Base-by-base conservation (phyloP, 805 yeast species). In the Blastobotrys chiropterorum region DNA sequence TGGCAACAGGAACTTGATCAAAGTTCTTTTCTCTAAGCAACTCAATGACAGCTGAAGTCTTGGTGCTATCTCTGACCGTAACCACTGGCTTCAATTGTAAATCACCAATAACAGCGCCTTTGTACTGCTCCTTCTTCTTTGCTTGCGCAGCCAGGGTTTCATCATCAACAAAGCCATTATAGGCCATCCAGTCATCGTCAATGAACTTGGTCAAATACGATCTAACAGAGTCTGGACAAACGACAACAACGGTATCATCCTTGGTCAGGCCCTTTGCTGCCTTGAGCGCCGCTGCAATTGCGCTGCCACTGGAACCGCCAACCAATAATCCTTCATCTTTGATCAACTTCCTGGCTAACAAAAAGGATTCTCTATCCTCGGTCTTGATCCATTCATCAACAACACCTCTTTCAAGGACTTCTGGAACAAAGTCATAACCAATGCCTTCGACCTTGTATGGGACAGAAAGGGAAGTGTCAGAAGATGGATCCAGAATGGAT, bases 251-350 rank as follows among this genome's bases (percentile, higher is more conserved):
- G 16, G 78, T 78, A 59, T 85, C 95, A 47, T 82, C 78, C 71
- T 84, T 88, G 45, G 84, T 79, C 66, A 87, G 75, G 48, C 79
- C 82, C 62, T 82, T 74, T 56, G 82, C 82, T 56, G 85, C 85
- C 59, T 81, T 72, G 53, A 87, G 76, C 46, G 89, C 84, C 34
- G 94, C 95, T 61, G 85, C 82, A 60, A 87, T 78, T 7, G 96
- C 90, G 59, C 85, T 77, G 54, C 96, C 96, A 14, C 90, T 82
- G 7, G 90, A 83, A n/a, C 96, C 96, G 65, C 96, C 96, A 48
- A 87, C 89, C 48, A 87, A 74, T 51, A 87, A 80, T 67, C 96
- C 96, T 70, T 87, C 96, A 65, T 86, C 90, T 48, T 82, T 73
- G 61, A 87, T 87, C 58, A 87, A 75, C 70, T 89, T 82, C 73